Conservation (phyloP, 2,329 filamentous ascomycete genomes). For the Penicillium sp. region DNA sequence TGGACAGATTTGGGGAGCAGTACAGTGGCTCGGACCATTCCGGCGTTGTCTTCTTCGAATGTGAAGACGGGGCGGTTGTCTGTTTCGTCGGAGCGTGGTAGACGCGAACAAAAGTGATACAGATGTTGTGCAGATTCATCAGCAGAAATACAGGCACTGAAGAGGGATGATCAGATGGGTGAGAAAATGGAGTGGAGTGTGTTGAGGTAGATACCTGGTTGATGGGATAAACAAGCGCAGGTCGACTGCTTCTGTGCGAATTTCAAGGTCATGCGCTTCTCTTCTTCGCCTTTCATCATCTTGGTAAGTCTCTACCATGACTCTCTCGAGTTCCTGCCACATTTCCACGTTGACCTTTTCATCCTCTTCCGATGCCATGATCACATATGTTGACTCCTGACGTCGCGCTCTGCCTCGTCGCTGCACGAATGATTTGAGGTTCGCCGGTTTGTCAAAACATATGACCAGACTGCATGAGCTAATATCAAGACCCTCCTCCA, state of each 20-base stretch:
- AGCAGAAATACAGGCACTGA: constrained; percentile 69
- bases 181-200: neutral
- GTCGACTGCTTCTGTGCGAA: constrained; percentile 44
- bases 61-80: constrained; percentile 70
- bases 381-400: constrained; percentile 57
- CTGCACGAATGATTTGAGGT: constrained; percentile 68
- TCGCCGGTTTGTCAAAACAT: constrained; percentile 65
- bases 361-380: constrained; percentile 51
- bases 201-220: constrained; percentile 24
- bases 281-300: constrained; percentile 62
- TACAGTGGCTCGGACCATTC: constrained; percentile 59
- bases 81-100: constrained; percentile 62
- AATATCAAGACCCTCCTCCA: constrained; percentile 66
- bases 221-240: constrained; percentile 46
- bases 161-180: constrained; percentile 3
- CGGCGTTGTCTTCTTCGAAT: constrained; percentile 25
- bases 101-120: constrained; percentile 74
- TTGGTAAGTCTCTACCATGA: constrained; percentile 74
- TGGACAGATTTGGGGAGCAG: constrained; percentile 73
- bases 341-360: constrained; percentile 43
- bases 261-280: constrained; percentile 55
- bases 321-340: constrained; percentile 70
- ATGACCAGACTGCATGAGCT: constrained; percentile 68
- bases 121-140: constrained; percentile 77
- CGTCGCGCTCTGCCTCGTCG: constrained; percentile 66